phyloP scores from a whole-genome alignment of 2,329 filamentous ascomycete species.

The Orbilia brochopaga region DNA sequence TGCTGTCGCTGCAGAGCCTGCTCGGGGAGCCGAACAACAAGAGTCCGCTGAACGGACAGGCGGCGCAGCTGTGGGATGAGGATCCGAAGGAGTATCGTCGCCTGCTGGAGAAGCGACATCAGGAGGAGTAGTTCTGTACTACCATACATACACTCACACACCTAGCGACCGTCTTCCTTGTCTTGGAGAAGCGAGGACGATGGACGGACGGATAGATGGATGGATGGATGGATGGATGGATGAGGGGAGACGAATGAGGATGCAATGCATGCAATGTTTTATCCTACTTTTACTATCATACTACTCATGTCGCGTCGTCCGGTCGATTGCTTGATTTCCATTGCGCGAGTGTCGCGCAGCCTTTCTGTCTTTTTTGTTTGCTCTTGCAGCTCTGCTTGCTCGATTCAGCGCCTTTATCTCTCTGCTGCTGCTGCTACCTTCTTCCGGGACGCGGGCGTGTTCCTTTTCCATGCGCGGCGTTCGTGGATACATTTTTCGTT shows the following conservation, averaged over 20 bases:
- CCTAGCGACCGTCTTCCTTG: background rate
- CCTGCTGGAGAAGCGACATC: constrained; percentile 69
- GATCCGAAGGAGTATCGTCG: constrained; percentile 85
- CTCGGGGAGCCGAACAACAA: constrained; percentile 97
- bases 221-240: no score
- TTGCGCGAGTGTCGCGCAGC: background rate
- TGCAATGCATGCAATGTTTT: no score
- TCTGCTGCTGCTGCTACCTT: background rate
- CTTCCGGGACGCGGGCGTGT: background rate
- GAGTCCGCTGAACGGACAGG: constrained; percentile 93
- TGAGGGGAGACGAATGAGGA: no score
- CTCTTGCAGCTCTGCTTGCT: constrained; percentile 22
- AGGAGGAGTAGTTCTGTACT: constrained; percentile 59
- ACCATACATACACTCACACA: background rate
- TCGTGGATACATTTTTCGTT: no score
- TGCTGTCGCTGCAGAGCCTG: constrained; percentile 91
- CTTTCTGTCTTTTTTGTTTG: background rate
- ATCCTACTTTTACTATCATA: no score
- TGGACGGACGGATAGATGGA: constrained; percentile 20
- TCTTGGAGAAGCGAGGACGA: constrained; percentile 7
- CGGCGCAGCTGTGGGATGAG: constrained; percentile 93
- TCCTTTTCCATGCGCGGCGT: constrained; percentile 1
- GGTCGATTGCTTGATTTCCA: background rate
- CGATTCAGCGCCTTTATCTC: constrained; percentile 39
- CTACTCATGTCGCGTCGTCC: background rate